Percentiles rank a stretch among this genome's conserved stretches.
phyloP scores from a whole-genome alignment of 768 basidiomycete genomes.

The Cystofilobasidium bisporidii region DNA sequence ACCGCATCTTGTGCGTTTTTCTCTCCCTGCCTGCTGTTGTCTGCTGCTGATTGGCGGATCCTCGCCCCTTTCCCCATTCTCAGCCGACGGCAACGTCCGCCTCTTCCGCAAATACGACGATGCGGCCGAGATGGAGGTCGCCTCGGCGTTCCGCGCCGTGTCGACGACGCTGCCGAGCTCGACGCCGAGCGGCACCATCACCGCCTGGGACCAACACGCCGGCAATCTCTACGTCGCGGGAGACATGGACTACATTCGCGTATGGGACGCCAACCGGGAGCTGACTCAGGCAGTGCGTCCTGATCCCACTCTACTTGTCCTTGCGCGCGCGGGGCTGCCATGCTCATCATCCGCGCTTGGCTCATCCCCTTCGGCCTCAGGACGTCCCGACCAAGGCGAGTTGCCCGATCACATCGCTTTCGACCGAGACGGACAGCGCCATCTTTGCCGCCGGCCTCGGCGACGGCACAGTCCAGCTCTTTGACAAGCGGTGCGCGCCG shows the following conservation, averaged over 20 bases:
- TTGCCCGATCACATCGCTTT: constrained; percentile 75
- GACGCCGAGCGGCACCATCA: constrained; percentile 57
- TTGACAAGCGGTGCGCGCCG: constrained; percentile 78
- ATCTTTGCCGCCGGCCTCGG: constrained; percentile 85
- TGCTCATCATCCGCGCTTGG: background rate
- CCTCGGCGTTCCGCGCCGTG: constrained; percentile 83
- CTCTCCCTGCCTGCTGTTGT: no score
- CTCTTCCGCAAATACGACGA: constrained; percentile 88
- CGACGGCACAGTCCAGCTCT: constrained; percentile 78
- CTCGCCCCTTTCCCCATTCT: constrained; percentile 14
- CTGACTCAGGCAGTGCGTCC: constrained; percentile 57
- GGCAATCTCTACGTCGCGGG: constrained; percentile 83
- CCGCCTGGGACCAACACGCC: constrained; percentile 85
- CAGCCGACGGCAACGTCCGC: constrained; percentile 86
- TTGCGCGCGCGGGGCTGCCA: no score
- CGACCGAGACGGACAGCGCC: constrained; percentile 64
- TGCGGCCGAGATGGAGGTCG: constrained; percentile 67
- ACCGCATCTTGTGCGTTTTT: constrained; percentile 76
- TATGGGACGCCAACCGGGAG: constrained; percentile 95
- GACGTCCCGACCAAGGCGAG: constrained; percentile 83
- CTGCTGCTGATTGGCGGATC: no score
- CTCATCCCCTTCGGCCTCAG: no score
- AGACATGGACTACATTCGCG: constrained; percentile 73
- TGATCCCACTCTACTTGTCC: background rate
- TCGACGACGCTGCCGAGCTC: constrained; percentile 52